Evolutionary conservation across 495 filamentous ascomycete species (phyloP), one percentile per base, ranked within the genome.

Genomic region (Xylaria intraflava): DNA sequence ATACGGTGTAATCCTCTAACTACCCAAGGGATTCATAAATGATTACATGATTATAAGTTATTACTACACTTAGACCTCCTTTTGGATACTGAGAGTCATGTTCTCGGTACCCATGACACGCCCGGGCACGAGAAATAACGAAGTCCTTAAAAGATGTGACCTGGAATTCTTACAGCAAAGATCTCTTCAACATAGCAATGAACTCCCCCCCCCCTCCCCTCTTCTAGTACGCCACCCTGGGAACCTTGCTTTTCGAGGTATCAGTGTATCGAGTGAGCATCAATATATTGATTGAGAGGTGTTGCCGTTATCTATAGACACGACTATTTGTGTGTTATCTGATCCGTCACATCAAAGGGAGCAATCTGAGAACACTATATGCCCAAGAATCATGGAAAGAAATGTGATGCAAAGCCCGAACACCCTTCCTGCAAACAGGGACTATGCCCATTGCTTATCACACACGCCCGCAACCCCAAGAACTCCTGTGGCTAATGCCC

Each of bases 401-500:
- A 40, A 53, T 3, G 22, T 8, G 17, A 36, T 24, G 41, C 40
- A 27, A 46, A 12, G 6, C n/a, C 23, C 41, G 33, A 24, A 24
- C 24, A 31, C 38, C 29, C 24, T 46, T 41, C 20, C 24, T 47
- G 16, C 33, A 42, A 38, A 17, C 26, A 33, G 17, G 30, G n/a
- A n/a, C n/a, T n/a, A n/a, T 38, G 41, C 29, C 20, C 30, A 46
- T 36, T 46, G n/a, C 22, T 9, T 27, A 6, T 11, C 23, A 12
- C 16, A 41, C n/a, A 7, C 40, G 24, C 51, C 24, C 11, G 16
- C n/a, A 46, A 31, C 14, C 31, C 22, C 8, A 55, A 31, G 19
- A 61, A 61, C 51, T 55, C 57, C 61, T 46, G 30, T 58, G 38
- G 44, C 48, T 50, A 26, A 57, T 62, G 57, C 53, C 42, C 42